Evolutionary conservation across 2,329 filamentous ascomycete species (phyloP).

Genomic region (Nigrospora osmanthi): DNA sequence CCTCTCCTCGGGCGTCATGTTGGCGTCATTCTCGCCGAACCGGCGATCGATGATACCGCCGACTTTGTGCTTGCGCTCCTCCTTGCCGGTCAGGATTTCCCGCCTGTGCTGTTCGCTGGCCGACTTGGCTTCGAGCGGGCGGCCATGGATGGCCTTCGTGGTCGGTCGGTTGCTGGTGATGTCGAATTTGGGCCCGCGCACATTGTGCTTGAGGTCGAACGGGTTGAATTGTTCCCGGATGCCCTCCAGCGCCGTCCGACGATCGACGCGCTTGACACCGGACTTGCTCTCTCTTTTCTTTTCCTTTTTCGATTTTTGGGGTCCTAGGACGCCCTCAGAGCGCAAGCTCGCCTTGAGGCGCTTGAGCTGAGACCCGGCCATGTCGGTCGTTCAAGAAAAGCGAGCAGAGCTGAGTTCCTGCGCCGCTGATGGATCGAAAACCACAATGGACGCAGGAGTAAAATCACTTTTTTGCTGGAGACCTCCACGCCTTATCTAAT

Average conservation of each 20-base stretch:
- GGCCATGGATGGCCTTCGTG: slow-evolving; percentile 54
- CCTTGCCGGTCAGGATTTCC: slow-evolving; percentile 78
- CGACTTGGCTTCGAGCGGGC: slow-evolving; percentile 79
- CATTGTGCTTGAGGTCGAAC: slow-evolving; percentile 77
- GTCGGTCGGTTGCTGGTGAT: slow-evolving; percentile 61
- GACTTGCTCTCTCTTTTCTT: slow-evolving; percentile 67
- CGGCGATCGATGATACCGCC: slow-evolving; percentile 88
- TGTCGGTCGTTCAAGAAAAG: slow-evolving; percentile 26
- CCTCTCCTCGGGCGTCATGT: slow-evolving; percentile 87
- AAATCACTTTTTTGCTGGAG: too few relatives aligned
- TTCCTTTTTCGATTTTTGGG: slow-evolving; percentile 93
- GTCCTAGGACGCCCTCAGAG: slow-evolving; percentile 83
- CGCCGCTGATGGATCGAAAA: too few relatives aligned
- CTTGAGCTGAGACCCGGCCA: slow-evolving; percentile 96
- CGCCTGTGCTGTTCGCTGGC: slow-evolving; percentile 78
- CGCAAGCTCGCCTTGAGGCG: slow-evolving; percentile 84
- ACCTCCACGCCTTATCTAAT: too few relatives aligned
- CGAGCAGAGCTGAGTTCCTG: too few relatives aligned
- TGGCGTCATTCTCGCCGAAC: slow-evolving; percentile 92
- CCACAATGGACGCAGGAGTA: too few relatives aligned
- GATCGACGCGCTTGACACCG: slow-evolving; percentile 67
- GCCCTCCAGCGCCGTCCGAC: slow-evolving; percentile 68
- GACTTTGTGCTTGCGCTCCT: slow-evolving; percentile 82
- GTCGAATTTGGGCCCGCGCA: slow-evolving; percentile 75
- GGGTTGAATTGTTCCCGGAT: slow-evolving; percentile 98